Evolutionary conservation across 2,329 filamentous ascomycete genomes (phyloP), one percentile per base, ranked within the genome.

Genomic region (Pseudogymnoascus sp.): DNA sequence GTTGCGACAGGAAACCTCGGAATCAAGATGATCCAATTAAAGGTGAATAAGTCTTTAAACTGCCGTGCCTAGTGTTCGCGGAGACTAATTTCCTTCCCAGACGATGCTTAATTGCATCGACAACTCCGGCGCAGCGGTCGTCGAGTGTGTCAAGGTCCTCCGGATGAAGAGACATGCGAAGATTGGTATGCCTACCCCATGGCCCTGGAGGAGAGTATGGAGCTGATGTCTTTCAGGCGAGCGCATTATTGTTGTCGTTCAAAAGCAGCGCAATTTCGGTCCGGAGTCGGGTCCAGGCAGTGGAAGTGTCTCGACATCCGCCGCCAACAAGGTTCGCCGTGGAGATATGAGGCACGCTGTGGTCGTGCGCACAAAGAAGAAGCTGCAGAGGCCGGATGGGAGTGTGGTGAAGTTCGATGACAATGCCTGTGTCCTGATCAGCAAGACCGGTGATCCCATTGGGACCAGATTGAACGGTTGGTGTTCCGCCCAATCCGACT

Each of bases 81-180:
- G 57, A 7, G 14, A 33, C 35, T 60, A 60, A 35, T 15, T 36
- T 22, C 28, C 5, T 28, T 22, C 28, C 11, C 68, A 97, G 94
- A 89, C 92, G 74, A 91, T 99, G 85, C 84, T 99, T 71, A 97
- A 94, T 78, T 97, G 94, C 87, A 97, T 99, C 85, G 94, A 99
- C 87, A 99, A 73, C 81, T 97, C 94, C 67, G 94, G 94, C 74
- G 94, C 94, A 68, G 92, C 94, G 70, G 82, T 99, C 68, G 94
- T 97, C 77, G 94, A 99, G 80, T 99, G 94, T 78, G 90, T 89
- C 74, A 88, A 93, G 74, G 89, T 97, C 65, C 80, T 99, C 71
- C 90, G 90, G 72, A 94, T 93, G 79, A 96, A 97, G 79, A 81
- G 86, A 68, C 85, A 87, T 71, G 94, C 93, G 63, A 88, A 87